phyloP scores from a whole-genome alignment of 768 basidiomycete genomes.

The Suillus luteus region DNA sequence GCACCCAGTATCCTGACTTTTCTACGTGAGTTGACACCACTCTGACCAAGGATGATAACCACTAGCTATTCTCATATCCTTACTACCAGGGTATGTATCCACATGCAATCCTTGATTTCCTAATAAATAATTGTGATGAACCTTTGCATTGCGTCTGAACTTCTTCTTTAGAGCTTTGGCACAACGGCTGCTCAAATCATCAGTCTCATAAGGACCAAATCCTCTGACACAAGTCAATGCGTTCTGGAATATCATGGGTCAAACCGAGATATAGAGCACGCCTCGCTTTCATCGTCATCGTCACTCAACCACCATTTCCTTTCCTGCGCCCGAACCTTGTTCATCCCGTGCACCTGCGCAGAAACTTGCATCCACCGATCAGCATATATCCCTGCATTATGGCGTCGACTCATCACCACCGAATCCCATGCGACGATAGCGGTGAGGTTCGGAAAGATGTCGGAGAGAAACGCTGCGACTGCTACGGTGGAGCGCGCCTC shows the following conservation, averaged over 20 bases:
- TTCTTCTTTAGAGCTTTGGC: neutral
- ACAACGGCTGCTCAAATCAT: neutral
- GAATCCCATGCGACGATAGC: constrained; percentile 5
- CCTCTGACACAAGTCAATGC: neutral
- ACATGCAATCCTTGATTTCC: neutral
- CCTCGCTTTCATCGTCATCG: constrained; percentile 1
- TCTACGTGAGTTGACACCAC: neutral
- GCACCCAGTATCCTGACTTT: no score
- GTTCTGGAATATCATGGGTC: neutral
- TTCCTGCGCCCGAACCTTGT: constrained; percentile 11
- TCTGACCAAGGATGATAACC: neutral
- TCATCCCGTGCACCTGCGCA: constrained; percentile 8
- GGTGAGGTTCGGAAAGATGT: constrained; percentile 10
- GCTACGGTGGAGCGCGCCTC: neutral
- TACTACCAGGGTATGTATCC: neutral
- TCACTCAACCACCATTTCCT: constrained; percentile 9
- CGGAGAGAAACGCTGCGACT: constrained; percentile 12
- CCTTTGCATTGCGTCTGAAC: neutral
- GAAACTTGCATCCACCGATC: constrained; percentile 8
- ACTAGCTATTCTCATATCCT: neutral
- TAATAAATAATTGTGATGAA: neutral
- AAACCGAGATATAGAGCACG: neutral
- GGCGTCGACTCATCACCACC: neutral
- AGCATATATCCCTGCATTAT: constrained; percentile 3
- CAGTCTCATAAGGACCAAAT: neutral